Evolutionary conservation across 805 yeast genomes (phyloP), one percentile per base, ranked within the genome.

Genomic region (Candida fluviatilis): DNA sequence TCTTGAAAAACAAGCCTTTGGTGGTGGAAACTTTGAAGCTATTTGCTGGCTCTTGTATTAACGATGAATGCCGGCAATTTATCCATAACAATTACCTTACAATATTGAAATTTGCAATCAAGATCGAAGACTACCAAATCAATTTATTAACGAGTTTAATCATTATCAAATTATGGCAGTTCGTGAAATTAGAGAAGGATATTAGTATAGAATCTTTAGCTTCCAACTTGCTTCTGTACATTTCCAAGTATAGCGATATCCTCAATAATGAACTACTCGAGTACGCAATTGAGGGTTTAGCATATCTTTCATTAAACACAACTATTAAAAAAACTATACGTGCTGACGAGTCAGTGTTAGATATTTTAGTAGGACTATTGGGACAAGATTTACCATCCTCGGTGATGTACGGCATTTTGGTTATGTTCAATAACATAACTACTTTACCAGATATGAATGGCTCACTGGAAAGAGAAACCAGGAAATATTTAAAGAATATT

Each of bases 81-180:
- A 73, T 77, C 30, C 60, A 75, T 1, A 62, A 66, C 15, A 62
- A 66, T 33, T 80, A 73, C 52, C 42, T 68, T 26, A 50, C 57
- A 4, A 48, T 74, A 0, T 51, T 79, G 16, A 55, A 71, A 15
- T 52, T 56, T 28, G 70, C 73, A 0, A 40, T 69, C 8, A 40
- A 38, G 4, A 29, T 48, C 5, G 47, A 46, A 31, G 30, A 35
- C 21, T 11, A 39, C 0, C 51, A 54, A 15, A 46, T 62, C n/a
- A 57, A 57, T 36, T 36, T 65, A 6, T 49, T 67, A 10, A 59
- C 80, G 0, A 63, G 73, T 0, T 49, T 78, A 27, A 72, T 73
- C 3, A 48, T 78, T n/a, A 58, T 77, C 5, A 81, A 81, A 52
- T 55, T 78, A 2, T 80, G 84, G 84, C 70, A 71, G 36, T 66